Evolutionary conservation across 371 early-diverging fungal species (phyloP).

Genomic region (Lichtheimia corymbifera): DNA sequence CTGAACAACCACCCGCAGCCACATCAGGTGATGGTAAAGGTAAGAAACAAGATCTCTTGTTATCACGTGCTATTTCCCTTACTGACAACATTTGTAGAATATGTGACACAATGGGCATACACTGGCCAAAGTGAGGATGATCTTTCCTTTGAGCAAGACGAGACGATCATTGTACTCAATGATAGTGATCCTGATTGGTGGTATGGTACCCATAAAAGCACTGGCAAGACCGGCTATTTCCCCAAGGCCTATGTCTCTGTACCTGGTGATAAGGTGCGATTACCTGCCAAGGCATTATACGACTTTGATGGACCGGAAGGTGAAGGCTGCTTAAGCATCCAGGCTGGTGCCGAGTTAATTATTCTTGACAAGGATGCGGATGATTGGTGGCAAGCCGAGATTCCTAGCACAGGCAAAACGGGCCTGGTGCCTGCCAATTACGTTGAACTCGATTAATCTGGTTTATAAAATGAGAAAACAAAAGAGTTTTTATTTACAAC

Average conservation of each 20-base stretch:
- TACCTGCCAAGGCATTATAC: constrained; percentile 35
- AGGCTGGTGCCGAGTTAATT: constrained; percentile 27
- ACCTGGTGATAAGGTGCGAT: constrained; percentile 16
- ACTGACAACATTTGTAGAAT: not conserved
- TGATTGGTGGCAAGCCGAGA: constrained; percentile 30
- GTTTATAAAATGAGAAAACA: not conserved
- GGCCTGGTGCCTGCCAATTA: constrained; percentile 27
- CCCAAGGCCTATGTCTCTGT: constrained; percentile 30
- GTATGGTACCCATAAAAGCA: constrained; percentile 29
- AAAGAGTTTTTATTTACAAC: not conserved
- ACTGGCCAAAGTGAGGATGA: constrained; percentile 38
- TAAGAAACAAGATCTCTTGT: not conserved
- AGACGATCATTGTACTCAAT: constrained; percentile 36
- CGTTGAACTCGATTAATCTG: constrained; percentile 12
- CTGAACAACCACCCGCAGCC: not conserved
- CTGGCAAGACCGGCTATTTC: constrained; percentile 32
- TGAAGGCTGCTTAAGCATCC: constrained; percentile 34
- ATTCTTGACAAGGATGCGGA: constrained; percentile 25
- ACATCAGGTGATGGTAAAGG: not conserved
- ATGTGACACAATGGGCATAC: constrained; percentile 43
- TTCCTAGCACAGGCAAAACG: constrained; percentile 9
- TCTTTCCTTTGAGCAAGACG: constrained; percentile 39
- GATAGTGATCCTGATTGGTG: constrained; percentile 42
- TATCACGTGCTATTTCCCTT: too few relatives aligned
- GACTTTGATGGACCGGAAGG: constrained; percentile 39